phyloP scores from a whole-genome alignment of 1,139 yeast genomes.

The Geotrichum carabidarum region DNA sequence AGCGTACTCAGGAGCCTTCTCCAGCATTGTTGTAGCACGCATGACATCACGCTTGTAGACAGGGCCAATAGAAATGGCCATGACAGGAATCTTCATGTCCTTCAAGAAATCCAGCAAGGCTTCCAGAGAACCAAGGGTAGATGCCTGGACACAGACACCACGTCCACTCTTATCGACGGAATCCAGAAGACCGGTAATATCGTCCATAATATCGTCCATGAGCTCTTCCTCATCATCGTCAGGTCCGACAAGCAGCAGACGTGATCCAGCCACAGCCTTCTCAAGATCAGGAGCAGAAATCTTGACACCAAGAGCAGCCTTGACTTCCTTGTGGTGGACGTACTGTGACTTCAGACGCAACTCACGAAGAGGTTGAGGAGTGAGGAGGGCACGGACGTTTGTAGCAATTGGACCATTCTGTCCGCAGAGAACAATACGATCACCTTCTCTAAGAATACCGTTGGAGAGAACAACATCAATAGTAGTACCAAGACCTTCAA shows the following conservation, averaged over 20 bases:
- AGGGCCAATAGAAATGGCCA: constrained; percentile 97
- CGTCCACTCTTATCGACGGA: constrained; percentile 90
- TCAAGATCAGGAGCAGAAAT: constrained; percentile 96
- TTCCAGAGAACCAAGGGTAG: constrained; percentile 95
- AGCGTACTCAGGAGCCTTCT: constrained; percentile 91
- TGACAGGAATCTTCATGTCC: constrained; percentile 97
- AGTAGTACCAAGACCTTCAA: constrained; percentile 98
- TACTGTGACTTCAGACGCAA: constrained; percentile 92
- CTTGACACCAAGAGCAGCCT: constrained; percentile 98
- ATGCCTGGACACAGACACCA: constrained; percentile 98
- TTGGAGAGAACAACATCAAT: constrained; percentile 95
- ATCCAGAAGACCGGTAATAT: constrained; percentile 87
- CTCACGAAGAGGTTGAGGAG: constrained; percentile 97
- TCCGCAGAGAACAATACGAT: constrained; percentile 92
- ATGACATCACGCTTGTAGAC: constrained; percentile 96
- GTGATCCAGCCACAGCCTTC: constrained; percentile 98
- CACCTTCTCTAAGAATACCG: constrained; percentile 93
- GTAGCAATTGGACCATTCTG: constrained; percentile 99
- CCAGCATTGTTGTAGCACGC: constrained; percentile 96
- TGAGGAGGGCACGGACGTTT: constrained; percentile 86
- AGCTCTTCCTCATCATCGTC: constrained; percentile 96
- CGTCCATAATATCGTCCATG: constrained; percentile 99
- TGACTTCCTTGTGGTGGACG: constrained; percentile 92
- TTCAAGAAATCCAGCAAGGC: constrained; percentile 94
- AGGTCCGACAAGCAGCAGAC: constrained; percentile 90